Evolutionary conservation across 2,329 filamentous ascomycete species (phyloP).

Genomic region (Rhinocladiella similis): DNA sequence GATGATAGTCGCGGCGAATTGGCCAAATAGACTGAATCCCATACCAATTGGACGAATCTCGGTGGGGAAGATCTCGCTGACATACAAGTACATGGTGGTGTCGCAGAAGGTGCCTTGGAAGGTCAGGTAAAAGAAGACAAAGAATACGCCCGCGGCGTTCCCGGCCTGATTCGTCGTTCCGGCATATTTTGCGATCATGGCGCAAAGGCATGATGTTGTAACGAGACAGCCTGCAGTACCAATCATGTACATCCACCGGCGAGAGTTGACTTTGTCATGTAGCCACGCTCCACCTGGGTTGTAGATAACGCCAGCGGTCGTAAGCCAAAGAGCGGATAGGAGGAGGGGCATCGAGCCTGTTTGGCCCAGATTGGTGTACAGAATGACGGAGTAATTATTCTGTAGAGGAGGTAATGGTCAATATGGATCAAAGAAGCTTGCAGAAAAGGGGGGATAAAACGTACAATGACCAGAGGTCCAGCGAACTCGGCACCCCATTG

Average conservation of each 20-base stretch:
- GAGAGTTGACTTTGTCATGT: conserved; percentile 42
- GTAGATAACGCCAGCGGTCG: conserved; percentile 42
- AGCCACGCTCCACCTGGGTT: conserved; percentile 43
- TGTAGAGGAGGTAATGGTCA: not conserved
- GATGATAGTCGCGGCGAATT: conserved; percentile 51
- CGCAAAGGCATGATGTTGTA: conserved; percentile 40
- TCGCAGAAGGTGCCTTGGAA: conserved; percentile 52
- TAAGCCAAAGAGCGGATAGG: conserved; percentile 48
- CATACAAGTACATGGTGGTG: conserved; percentile 51
- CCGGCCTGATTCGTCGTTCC: conserved; percentile 37
- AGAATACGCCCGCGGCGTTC: conserved; percentile 40
- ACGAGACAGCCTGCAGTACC: conserved; percentile 42
- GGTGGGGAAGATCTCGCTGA: conserved; percentile 48
- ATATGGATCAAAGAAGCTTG: not conserved
- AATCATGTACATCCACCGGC: conserved; percentile 44
- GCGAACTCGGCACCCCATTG: conserved; percentile 57
- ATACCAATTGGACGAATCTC: conserved; percentile 55
- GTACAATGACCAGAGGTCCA: conserved; percentile 53
- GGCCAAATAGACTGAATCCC: conserved; percentile 53
- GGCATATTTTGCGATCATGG: conserved; percentile 37
- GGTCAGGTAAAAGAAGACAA: conserved; percentile 47
- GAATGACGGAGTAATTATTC: conserved; percentile 45
- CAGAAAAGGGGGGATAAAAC: not conserved
- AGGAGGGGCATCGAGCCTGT: conserved; percentile 43
- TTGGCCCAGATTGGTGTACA: conserved; percentile 40